Evolutionary conservation across 495 filamentous ascomycete genomes (phyloP), one percentile per base, ranked within the genome.

Genomic region (Hyaloscypha bicolor): DNA sequence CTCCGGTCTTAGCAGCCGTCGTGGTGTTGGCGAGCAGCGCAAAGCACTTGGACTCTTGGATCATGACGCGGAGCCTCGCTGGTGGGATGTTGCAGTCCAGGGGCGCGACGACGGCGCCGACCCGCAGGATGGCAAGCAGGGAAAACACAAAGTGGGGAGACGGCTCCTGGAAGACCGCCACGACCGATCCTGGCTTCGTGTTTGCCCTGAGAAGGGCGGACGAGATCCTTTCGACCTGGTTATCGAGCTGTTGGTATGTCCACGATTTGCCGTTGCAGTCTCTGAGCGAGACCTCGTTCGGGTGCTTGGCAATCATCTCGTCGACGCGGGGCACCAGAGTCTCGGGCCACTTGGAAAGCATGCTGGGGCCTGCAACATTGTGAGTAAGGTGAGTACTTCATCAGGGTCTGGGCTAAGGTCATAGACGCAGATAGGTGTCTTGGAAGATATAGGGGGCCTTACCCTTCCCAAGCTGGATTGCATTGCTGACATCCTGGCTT

Each of bases 51-150:
- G 9, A 53, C 51, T 11, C 51, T 53, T 53, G 51, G 19, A 53
- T 53, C 19, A 53, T 53, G 2, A 37, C n/a, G 0, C 64, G 37
- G 1, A 79, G 70, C 6, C 75, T 70, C 3, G 68, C 16, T 0
- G 62, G 11, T 1, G 77, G 70, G 16, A 74, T 77, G 16, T 77
- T 70, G 3, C 75, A 71, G 55, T 88, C 86, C 8, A 89, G 63
- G 0, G 86, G 86, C 1, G 87, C 70, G 55, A 85, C 87, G 4
- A 79, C 66, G 6, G 69, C 79, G 0, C 83, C 86, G 31, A 83
- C 32, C 0, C 79, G 75, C 67, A 82, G 56, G 51, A 87, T 81
- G 9, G 82, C 86, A 0, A 88, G 77, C 35, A 88, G 65, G 0
- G 85, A 85, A 16, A 72, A 79, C 14, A 82, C 68, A 78, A 76